Evolutionary conservation across 345 rosid species (phyloP), one percentile per base, ranked within the genome.

Genomic region (Capsella bursapastoris): DNA sequence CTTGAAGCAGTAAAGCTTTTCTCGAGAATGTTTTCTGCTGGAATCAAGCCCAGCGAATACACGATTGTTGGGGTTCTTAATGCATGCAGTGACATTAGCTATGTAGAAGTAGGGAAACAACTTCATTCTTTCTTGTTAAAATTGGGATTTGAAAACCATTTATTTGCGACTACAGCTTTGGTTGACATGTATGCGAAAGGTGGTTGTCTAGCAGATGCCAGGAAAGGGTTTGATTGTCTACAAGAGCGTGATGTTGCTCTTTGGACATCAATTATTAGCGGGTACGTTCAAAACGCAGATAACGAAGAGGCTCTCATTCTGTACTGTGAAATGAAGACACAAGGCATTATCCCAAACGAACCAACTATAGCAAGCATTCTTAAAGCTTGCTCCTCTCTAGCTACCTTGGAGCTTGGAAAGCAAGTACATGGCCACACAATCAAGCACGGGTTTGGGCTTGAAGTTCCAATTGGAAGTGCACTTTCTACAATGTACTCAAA

Each of bases 111-210:
- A 83, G 97, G 97, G 68, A 85, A 81, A 75, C 98, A 90, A 79
- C 77, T 83, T 57, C 97, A 93, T 73, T 78, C 71, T 45, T 86
- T 80, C 74, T 73, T 84, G 58, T 64, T 90, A 50, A 90, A 89
- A 75, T 72, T 86, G 79, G 97, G 92, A 65, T 89, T 75, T 12
- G 96, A 81, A 61, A 80, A 76, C 34, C 97, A 89, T 66, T 70
- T 87, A 51, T 87, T 78, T 68, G 82, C 87, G 27, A 66, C 76
- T 37, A 86, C 90, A 1, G 90, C 90, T 75, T 81, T 93, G 81
- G 93, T 89, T 66, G 89, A 89, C 74, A 86, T 91, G 80, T 93
- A 93, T 61, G 88, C 92, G 5, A 89, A 90, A 67, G 84, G 84
- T 28, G 85, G 84, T 25, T 66, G 68, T 65, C 70, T 78, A 53